These are phyloP conservation scores for Rhizodiscina lignyota DNA, from an alignment of 495 filamentous ascomycete genomes.

Conservation along the genomic window DNA sequence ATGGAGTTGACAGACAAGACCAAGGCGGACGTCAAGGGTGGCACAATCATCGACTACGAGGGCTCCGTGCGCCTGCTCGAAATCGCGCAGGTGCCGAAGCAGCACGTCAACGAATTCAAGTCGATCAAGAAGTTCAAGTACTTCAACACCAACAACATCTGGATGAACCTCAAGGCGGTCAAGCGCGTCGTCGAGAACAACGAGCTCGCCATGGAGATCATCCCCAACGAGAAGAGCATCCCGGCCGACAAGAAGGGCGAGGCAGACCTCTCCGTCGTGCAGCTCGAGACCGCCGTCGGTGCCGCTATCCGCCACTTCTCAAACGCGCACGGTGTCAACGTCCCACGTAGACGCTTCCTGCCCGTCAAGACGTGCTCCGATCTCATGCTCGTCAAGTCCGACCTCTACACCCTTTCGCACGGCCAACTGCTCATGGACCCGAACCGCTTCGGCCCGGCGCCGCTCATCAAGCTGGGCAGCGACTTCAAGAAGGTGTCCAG, in stretches of 20 bases:
- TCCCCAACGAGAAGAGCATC: conserved; percentile 97
- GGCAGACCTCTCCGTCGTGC: conserved; percentile 89
- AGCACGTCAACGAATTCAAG: conserved; percentile 99
- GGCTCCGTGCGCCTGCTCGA: conserved; percentile 90
- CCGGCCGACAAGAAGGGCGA: conserved; percentile 99
- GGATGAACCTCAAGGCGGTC: conserved; percentile 94
- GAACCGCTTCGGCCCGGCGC: conserved; percentile 92
- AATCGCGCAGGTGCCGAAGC: conserved; percentile 99
- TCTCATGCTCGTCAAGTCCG: conserved; percentile 98
- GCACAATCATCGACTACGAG: conserved; percentile 99
- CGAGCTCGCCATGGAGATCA: conserved; percentile 99
- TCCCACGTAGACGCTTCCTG: conserved; percentile 92
- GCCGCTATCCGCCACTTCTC: conserved; percentile 97
- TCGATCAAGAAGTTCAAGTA: conserved; percentile 99
- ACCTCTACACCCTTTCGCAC: conserved; percentile 99
- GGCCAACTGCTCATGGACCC: conserved; percentile 93
- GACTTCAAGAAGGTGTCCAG: conserved; percentile 99
- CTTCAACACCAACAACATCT: conserved; percentile 99
- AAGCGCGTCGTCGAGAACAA: conserved; percentile 98
- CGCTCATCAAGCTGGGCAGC: conserved; percentile 93
- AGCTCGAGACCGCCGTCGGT: conserved; percentile 96
- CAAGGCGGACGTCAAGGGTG: conserved; percentile 99
- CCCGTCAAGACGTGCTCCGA: conserved; percentile 99
- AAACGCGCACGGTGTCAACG: conserved; percentile 98
- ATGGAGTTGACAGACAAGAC: conserved; percentile 99